phyloP scores from a whole-genome alignment of 208 protist genomes.

The Leishmania amazonensis region DNA sequence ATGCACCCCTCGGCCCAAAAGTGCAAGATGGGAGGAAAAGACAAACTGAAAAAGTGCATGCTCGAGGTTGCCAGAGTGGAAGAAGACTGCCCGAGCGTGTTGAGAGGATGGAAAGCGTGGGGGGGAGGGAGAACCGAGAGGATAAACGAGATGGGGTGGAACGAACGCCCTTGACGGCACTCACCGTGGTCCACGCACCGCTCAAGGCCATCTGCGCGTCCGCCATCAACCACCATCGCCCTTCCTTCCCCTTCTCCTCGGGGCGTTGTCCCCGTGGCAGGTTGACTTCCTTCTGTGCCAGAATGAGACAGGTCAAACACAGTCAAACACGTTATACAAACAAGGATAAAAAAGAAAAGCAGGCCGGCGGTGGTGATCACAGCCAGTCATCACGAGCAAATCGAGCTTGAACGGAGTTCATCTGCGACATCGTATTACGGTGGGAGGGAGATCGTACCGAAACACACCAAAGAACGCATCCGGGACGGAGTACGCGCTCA shows the following conservation, averaged over 20 bases:
- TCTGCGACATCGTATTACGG: not conserved
- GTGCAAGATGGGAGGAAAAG: not conserved
- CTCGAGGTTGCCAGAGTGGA: not conserved
- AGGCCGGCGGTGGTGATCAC: not conserved
- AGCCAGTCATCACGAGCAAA: not conserved
- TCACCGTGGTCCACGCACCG: not conserved
- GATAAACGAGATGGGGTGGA: not conserved
- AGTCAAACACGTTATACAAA: not conserved
- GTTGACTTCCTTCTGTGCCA: not conserved
- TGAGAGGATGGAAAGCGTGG: not conserved
- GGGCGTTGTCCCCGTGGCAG: not conserved
- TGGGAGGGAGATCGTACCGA: not conserved
- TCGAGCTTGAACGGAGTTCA: not conserved
- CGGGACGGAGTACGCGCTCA: not conserved
- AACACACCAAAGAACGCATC: not conserved
- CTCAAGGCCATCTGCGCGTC: not conserved
- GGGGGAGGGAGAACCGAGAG: not conserved
- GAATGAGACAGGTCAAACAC: not conserved
- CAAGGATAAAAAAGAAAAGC: not conserved
- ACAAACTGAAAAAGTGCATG: not conserved
- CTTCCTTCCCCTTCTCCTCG: not conserved
- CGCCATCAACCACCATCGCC: no score
- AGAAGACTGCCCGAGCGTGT: not conserved
- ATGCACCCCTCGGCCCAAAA: not conserved
- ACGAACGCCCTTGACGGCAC: no score